Evolutionary conservation across 768 basidiomycete species (phyloP).

Genomic region (Grammothele lineata): DNA sequence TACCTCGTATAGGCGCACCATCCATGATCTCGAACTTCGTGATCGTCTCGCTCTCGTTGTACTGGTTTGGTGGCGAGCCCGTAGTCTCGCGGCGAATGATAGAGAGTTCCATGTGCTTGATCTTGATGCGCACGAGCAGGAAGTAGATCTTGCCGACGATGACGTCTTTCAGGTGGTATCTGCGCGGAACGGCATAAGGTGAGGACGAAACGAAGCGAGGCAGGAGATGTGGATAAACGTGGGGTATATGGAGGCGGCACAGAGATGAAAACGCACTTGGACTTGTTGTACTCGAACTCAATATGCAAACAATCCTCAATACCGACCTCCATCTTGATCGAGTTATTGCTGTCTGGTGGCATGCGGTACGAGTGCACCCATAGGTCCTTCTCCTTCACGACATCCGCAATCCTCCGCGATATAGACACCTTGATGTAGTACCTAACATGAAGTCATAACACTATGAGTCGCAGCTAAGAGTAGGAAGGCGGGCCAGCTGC

Average conservation of each 20-base stretch:
- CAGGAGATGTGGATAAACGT: not conserved
- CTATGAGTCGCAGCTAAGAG: not conserved
- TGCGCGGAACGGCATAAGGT: too few relatives aligned
- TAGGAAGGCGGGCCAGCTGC: conserved; percentile 24
- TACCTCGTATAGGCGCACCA: conserved; percentile 93
- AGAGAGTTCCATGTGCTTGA: conserved; percentile 99
- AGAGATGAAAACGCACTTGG: conserved; percentile 63
- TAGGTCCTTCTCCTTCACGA: conserved; percentile 86
- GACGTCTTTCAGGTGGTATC: conserved; percentile 98
- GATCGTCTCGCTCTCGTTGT: conserved; percentile 98
- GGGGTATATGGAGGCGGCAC: not conserved
- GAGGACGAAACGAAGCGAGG: too few relatives aligned
- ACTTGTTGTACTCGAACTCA: conserved; percentile 99
- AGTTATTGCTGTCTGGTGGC: conserved; percentile 97
- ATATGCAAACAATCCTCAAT: conserved; percentile 99
- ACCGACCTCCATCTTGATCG: conserved; percentile 99
- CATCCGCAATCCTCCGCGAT: conserved; percentile 89
- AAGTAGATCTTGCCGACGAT: conserved; percentile 99
- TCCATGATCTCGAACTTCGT: conserved; percentile 99
- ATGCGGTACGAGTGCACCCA: conserved; percentile 99
- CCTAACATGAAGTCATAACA: conserved; percentile 39
- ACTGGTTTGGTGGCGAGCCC: conserved; percentile 96
- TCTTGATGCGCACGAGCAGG: conserved; percentile 96
- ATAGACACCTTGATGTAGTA: conserved; percentile 92
- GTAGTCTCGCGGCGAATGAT: conserved; percentile 98